Evolutionary conservation across 2,329 filamentous ascomycete genomes (phyloP), one percentile per base, ranked within the genome.

Genomic region (Pestalotiopsis sp.): DNA sequence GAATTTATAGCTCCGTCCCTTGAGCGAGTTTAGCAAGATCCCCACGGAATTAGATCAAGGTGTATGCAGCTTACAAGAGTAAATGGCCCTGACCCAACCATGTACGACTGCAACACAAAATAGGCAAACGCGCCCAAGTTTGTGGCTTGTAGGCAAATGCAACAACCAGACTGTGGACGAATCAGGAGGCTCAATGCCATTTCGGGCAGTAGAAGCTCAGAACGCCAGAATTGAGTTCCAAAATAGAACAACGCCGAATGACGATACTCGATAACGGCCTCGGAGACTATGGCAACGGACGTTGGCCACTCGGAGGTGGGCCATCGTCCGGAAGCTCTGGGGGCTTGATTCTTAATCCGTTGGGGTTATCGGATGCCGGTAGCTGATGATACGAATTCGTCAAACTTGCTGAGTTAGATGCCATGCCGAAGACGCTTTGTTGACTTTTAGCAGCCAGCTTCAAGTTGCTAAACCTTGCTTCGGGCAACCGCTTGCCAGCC

Each of bases 401-500:
- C 25, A 41, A 45, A 23, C 36, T 61, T 11, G 23, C 76, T 58
- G 73, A 67, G 68, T 75, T 78, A 57, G 77, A 75, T 66, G 70
- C 89, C 73, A 89, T 81, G 23, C 80, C 83, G 73, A 89, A 87
- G 58, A 95, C 88, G 78, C 90, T 92, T 71, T 82, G 82, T 78
- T 94, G 92, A 4, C 87, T 85, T 72, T 85, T 87, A 0, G 86
- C 78, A 6, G 89, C 90, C 65, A 92, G 79, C 73, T 88, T 90
- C 72, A 92, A 78, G 58, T 84, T 87, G 41, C 88, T 85, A 77
- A 95, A 97, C 66, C 88, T 84, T 36, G 90, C 87, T 81, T 98
- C 95, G 0, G 92, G 85, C 57, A 97, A 83, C 67, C 94, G 85
- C 77, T 89, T 93, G 3, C 91, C 92, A 1, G 87, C 90, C 73